Evolutionary conservation across 495 filamentous ascomycete species (phyloP).

Genomic region (Lasiosphaeria miniovina): DNA sequence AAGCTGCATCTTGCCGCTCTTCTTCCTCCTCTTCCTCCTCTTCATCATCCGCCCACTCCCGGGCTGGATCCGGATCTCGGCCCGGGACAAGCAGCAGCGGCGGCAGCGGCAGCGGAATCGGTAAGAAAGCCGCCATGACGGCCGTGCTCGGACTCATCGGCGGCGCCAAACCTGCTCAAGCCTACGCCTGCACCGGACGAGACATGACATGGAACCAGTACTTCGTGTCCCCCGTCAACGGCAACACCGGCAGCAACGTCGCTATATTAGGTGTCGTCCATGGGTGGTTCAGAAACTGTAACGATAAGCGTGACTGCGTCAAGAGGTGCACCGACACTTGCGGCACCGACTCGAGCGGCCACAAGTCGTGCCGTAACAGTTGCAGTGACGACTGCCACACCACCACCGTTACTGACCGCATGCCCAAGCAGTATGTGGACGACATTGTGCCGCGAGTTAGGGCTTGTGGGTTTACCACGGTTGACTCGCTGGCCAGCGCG

Average conservation of each 20-base stretch:
- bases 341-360: conserved; percentile 12
- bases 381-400: conserved; percentile 17
- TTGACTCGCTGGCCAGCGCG: conserved; percentile 8
- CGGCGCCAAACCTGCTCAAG: conserved; percentile 1
- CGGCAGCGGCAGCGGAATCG: background rate
- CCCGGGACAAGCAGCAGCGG: background rate
- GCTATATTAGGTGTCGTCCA: conserved; percentile 25
- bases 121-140: conserved; percentile 3
- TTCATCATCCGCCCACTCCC: background rate
- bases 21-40: background rate
- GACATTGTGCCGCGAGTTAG: conserved; percentile 12
- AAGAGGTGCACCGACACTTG: conserved; percentile 8
- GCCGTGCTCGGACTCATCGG: conserved; percentile 13
- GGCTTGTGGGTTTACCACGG: conserved; percentile 22
- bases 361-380: conserved; percentile 13
- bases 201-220: conserved; percentile 13
- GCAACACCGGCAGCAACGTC: background rate
- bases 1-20: background rate
- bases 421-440: conserved; percentile 19
- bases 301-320: conserved; percentile 17
- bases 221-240: conserved; percentile 12
- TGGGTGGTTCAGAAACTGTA: conserved; percentile 30
- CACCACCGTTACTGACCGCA: background rate
- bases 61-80: background rate
- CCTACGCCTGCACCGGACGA: conserved; percentile 22